These are phyloP conservation scores for Neurospora hispaniola DNA, from an alignment of 495 filamentous ascomycete genomes.

Conservation along the genomic window DNA sequence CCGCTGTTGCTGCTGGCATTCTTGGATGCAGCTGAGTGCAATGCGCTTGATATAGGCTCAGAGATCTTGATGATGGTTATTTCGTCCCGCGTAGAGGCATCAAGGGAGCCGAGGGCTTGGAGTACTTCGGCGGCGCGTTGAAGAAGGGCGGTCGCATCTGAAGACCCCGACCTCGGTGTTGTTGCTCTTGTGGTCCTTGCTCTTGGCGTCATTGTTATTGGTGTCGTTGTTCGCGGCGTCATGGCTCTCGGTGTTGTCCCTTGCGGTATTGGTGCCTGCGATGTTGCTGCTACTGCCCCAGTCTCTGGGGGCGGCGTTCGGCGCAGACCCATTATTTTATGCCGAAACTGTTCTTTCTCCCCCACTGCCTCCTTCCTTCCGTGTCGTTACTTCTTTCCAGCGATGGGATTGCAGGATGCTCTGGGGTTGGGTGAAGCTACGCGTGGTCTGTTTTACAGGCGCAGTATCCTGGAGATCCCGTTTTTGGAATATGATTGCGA, in stretches of 20 bases:
- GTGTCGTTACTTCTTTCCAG: neutral
- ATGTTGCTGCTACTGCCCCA: neutral
- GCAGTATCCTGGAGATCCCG: neutral
- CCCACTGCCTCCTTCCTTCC: neutral
- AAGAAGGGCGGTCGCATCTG: slow-evolving; percentile 6
- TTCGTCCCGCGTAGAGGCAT: slow-evolving; percentile 34
- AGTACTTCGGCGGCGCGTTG: slow-evolving; percentile 18
- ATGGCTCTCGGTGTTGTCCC: neutral
- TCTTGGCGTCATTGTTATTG: neutral
- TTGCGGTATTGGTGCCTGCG: neutral
- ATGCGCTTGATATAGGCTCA: slow-evolving; percentile 53
- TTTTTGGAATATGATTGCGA: neutral
- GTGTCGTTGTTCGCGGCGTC: neutral
- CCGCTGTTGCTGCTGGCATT: slow-evolving; percentile 21
- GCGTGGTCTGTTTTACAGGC: neutral
- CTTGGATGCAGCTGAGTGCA: slow-evolving; percentile 7
- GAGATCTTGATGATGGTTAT: slow-evolving; percentile 66
- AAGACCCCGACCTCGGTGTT: slow-evolving; percentile 5
- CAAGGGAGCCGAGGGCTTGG: slow-evolving; percentile 21
- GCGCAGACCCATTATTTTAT: neutral
- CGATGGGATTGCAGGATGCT: neutral
- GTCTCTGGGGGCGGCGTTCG: neutral
- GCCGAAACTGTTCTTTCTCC: neutral
- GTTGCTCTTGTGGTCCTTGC: neutral
- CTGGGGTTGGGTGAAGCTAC: neutral